These are phyloP conservation scores for Microdochium nivale DNA, from an alignment of 2,329 filamentous ascomycete genomes.

Conservation along the genomic window DNA sequence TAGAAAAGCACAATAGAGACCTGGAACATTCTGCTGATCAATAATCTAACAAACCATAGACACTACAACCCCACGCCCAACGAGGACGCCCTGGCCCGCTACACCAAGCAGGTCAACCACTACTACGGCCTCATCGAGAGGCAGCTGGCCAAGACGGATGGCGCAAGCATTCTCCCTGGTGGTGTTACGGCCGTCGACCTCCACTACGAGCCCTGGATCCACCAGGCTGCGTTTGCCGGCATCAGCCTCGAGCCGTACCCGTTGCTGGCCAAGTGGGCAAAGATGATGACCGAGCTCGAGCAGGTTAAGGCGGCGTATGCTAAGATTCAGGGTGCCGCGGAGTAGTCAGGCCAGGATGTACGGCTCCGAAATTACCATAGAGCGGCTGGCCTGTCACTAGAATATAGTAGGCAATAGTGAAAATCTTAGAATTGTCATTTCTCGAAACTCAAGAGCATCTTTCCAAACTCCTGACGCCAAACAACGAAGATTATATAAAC, in stretches of 20 bases:
- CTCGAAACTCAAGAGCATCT: neutral
- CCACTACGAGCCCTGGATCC: conserved; percentile 32
- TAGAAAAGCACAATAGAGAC: too few relatives aligned
- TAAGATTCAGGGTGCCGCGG: conserved; percentile 14
- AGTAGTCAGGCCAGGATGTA: too few relatives aligned
- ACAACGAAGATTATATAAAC: neutral
- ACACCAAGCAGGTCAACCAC: conserved; percentile 28
- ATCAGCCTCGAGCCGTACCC: conserved; percentile 29
- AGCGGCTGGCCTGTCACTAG: too few relatives aligned
- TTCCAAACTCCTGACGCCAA: neutral
- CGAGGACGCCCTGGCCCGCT: conserved; percentile 29
- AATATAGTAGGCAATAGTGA: too few relatives aligned
- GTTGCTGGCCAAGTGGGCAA: conserved; percentile 26
- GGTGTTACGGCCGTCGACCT: conserved; percentile 28
- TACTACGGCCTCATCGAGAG: conserved; percentile 30
- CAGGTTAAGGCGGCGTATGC: conserved; percentile 30
- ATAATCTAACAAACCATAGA: neutral
- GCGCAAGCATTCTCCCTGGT: conserved; percentile 25
- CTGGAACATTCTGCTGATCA: too few relatives aligned
- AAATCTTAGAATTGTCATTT: neutral
- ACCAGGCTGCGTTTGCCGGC: conserved; percentile 25
- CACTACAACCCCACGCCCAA: conserved; percentile 28
- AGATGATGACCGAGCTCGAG: conserved; percentile 20
- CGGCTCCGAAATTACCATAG: too few relatives aligned
- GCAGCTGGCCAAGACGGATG: conserved; percentile 27